Percentiles rank a stretch among this genome's conserved stretches.
Conservation (phyloP, 2,329 filamentous ascomycete species). For the Apiospora koreana region DNA sequence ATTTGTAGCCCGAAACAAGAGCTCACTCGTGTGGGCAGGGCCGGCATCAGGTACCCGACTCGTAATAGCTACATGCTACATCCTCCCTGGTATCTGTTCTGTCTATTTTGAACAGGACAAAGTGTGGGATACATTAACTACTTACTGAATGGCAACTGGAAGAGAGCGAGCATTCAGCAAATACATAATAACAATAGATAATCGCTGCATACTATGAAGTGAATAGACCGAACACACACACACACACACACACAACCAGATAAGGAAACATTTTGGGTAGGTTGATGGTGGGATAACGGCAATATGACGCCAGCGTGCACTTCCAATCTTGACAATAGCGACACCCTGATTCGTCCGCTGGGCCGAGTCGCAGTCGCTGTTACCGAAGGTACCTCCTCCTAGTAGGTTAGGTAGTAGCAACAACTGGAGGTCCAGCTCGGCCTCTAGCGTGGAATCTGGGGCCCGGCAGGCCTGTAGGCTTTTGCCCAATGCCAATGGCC, state of each 20-base stretch:
- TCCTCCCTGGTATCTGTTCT: neutral
- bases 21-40: neutral
- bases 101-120: too few relatives aligned
- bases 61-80: neutral
- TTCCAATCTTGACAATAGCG: conserved; percentile 10
- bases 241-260: neutral
- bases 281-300: conserved; percentile 1
- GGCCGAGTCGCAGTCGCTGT: conserved; percentile 22
- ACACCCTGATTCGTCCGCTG: conserved; percentile 34
- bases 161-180: too few relatives aligned
- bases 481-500: conserved; percentile 15
- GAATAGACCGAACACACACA: too few relatives aligned
- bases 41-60: neutral
- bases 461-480: neutral
- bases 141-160: too few relatives aligned
- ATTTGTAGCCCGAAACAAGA: conserved; percentile 6
- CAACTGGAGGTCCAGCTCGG: conserved; percentile 11
- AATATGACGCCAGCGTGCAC: conserved; percentile 7
- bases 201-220: neutral
- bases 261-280: conserved; percentile 1
- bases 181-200: too few relatives aligned
- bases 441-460: conserved; percentile 19
- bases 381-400: conserved; percentile 10
- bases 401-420: too few relatives aligned
- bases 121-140: too few relatives aligned